Evolutionary conservation across 805 yeast genomes (phyloP), one percentile per base, ranked within the genome.

Genomic region (Candida sphagnicola): DNA sequence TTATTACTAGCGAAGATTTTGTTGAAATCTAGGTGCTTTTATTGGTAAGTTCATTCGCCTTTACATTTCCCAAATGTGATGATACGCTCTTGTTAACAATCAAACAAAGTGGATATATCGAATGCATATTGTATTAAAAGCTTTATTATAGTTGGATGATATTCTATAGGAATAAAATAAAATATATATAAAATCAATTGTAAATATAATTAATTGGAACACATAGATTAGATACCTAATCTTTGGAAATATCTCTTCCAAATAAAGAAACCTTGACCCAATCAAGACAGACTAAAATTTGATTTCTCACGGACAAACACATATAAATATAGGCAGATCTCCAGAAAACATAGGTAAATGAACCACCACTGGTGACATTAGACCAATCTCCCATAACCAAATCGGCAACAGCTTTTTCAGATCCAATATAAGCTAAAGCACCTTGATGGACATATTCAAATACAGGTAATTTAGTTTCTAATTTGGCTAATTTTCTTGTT

Each of bases 171-270:
- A n/a, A n/a, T n/a, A n/a, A n/a, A n/a, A n/a, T n/a, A n/a, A n/a
- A n/a, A 21, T 21, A 21, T 21, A 21, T 21, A 6, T 6, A 21
- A 21, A 6, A 21, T 21, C 10, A 21, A 21, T 6, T 21, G 10
- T 10, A 6, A 21, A 10, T 10, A 21, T 21, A 21, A 21, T 21
- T 6, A 21, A 21, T 21, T n/a, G n/a, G n/a, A n/a, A n/a, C n/a
- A n/a, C 24, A 6, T 21, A 6, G 6, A 21, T 21, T 21, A 21
- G 24, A 6, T 6, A 21, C 6, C 24, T 44, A 83, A 67, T 85
- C 95, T 62, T 91, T 82, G 49, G 95, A 85, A 53, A 87, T 83
- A 65, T 90, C 96, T 72, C 98, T 85, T 45, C 98, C 98, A 55
- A 91, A 86, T 59, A 88, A 68, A 48, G 80, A 75, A 45, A 86